phyloP scores from a whole-genome alignment of 176 grass and related monocot genomes.

The Zea luxurians region DNA sequence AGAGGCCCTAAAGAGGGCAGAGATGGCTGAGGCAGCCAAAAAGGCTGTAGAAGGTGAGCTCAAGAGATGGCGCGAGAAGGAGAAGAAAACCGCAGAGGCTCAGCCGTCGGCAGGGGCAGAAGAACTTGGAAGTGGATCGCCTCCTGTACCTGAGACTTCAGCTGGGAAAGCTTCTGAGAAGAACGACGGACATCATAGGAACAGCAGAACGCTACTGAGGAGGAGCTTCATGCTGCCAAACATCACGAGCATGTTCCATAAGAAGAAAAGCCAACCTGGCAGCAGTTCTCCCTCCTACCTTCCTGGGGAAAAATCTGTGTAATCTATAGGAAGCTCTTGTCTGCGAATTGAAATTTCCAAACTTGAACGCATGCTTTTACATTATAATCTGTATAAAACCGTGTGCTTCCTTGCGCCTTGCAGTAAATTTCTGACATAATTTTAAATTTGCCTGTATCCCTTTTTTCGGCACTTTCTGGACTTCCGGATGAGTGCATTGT shows the following conservation, averaged over 20 bases:
- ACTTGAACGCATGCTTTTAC: slow-evolving; percentile 26
- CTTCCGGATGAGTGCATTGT: background rate
- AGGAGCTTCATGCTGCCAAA: slow-evolving; percentile 75
- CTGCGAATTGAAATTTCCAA: slow-evolving; percentile 32
- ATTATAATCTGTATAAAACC: slow-evolving; percentile 40
- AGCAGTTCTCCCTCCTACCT: slow-evolving; percentile 55
- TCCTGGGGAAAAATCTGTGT: slow-evolving; percentile 61
- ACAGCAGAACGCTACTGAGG: slow-evolving; percentile 38
- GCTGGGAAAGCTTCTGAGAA: slow-evolving; percentile 50
- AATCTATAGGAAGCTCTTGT: slow-evolving; percentile 35
- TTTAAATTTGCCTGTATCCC: slow-evolving; percentile 12
- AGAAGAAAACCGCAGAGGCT: slow-evolving; percentile 64
- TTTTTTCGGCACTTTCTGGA: background rate
- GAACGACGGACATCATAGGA: slow-evolving; percentile 52
- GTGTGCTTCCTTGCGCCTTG: slow-evolving; percentile 27
- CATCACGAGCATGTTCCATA: slow-evolving; percentile 72
- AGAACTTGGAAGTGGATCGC: slow-evolving; percentile 31
- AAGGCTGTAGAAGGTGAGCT: slow-evolving; percentile 91
- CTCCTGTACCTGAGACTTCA: slow-evolving; percentile 33
- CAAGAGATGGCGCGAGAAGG: slow-evolving; percentile 80
- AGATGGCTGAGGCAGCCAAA: slow-evolving; percentile 92
- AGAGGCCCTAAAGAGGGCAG: slow-evolving; percentile 83
- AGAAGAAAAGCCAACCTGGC: slow-evolving; percentile 62
- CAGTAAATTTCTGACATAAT: slow-evolving; percentile 31
- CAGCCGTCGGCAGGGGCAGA: slow-evolving; percentile 51